Conservation (phyloP, 2,329 filamentous ascomycete species). For the Tympanopsis confertula region DNA sequence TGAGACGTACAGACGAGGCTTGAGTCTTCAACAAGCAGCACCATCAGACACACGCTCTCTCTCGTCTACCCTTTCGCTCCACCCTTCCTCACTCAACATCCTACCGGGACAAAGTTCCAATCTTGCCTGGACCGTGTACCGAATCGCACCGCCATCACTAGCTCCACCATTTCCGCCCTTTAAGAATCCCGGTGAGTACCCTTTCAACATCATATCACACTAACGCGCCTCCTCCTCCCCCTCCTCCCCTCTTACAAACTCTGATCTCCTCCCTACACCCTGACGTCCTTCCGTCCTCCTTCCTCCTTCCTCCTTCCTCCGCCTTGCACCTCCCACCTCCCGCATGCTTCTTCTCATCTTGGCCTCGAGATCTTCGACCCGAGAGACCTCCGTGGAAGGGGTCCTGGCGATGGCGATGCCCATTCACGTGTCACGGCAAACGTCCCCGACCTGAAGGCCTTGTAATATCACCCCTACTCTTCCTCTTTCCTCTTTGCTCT, state of each 20-base stretch:
- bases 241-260: background rate
- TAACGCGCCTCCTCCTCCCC: too few relatives aligned
- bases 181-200: background rate
- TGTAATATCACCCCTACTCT: conserved; percentile 3
- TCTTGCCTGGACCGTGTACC: background rate
- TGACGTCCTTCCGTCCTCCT: conserved; percentile 2
- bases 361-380: conserved; percentile 3
- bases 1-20: too few relatives aligned
- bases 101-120: background rate
- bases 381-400: background rate
- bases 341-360: conserved; percentile 5
- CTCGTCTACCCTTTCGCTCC: too few relatives aligned
- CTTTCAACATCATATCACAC: background rate
- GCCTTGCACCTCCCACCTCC: conserved; percentile 5
- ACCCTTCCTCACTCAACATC: background rate
- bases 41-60: too few relatives aligned
- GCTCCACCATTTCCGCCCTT: background rate
- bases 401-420: background rate
- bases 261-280: background rate
- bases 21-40: too few relatives aligned
- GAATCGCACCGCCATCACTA: background rate
- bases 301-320: conserved; percentile 1
- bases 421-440: background rate
- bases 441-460: conserved; percentile 2
- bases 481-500: conserved; percentile 8